Conservation (phyloP, 1,284 basidiomycete genomes). For the Ganoderma meredithae region DNA sequence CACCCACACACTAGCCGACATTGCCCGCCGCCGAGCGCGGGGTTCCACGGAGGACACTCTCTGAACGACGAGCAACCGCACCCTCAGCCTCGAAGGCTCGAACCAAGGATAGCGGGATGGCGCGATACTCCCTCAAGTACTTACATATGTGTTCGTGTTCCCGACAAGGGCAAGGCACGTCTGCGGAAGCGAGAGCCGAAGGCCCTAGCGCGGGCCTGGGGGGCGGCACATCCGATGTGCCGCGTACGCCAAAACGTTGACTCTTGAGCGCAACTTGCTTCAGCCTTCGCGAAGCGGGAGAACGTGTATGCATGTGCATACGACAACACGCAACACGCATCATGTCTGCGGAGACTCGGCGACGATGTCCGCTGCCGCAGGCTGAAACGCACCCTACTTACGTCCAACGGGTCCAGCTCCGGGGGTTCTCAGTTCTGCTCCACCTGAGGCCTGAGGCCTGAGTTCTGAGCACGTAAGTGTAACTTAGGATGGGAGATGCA, state of each 20-base stretch:
- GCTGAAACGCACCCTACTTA: neutral
- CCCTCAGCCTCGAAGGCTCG: neutral
- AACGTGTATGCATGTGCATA: neutral
- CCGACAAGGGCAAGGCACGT: neutral
- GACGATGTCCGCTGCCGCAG: too few species aligned
- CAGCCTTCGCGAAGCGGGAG: neutral
- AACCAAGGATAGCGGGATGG: neutral
- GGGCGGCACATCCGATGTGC: neutral
- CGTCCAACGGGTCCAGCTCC: neutral
- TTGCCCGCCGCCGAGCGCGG: neutral
- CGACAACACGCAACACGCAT: too few species aligned
- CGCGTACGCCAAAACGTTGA: constrained; percentile 1
- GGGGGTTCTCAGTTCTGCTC: neutral
- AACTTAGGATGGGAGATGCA: neutral
- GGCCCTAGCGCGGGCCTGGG: neutral
- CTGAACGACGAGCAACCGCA: neutral
- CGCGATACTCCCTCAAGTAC: too few species aligned
- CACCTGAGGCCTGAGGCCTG: neutral
- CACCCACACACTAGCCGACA: neutral
- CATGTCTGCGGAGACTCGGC: too few species aligned
- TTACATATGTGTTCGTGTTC: too few species aligned
- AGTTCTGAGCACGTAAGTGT: neutral
- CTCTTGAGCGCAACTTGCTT: too few species aligned
- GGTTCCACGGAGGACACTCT: neutral
- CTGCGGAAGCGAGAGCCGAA: neutral